These are phyloP conservation scores for Vanderwaltozyma polyspora DNA, from an alignment of 805 yeast species.

Conservation along the genomic window DNA sequence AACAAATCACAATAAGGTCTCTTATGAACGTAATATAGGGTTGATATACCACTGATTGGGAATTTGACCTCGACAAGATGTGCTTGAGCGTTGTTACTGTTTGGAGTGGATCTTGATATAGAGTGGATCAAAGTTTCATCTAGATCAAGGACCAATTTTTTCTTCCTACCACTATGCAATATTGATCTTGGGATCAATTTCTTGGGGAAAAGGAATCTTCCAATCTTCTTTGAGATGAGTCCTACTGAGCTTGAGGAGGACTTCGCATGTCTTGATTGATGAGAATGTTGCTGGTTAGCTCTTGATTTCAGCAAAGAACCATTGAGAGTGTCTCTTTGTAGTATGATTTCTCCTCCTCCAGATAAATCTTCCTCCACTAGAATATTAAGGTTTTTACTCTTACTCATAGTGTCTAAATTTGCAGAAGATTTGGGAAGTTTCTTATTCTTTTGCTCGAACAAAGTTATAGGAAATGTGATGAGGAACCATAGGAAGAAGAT, in stretches of 20 bases:
- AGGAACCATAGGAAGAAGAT: constrained; percentile 37
- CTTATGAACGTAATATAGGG: constrained; percentile 81
- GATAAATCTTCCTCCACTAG: constrained; percentile 19
- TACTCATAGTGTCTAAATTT: too few species aligned
- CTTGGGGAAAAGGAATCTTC: constrained; percentile 33
- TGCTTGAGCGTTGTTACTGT: constrained; percentile 28
- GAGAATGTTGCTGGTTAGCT: too few species aligned
- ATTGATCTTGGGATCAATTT: constrained; percentile 31
- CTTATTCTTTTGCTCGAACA: constrained; percentile 21
- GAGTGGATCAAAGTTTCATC: constrained; percentile 95
- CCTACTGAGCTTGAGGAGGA: constrained; percentile 10
- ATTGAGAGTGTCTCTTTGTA: constrained; percentile 24
- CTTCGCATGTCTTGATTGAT: background rate
- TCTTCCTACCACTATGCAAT: constrained; percentile 27
- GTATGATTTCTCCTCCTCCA: constrained; percentile 20
- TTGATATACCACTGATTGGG: constrained; percentile 46
- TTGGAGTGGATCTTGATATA: constrained; percentile 44
- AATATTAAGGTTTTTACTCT: too few species aligned
- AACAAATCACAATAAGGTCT: constrained; percentile 87
- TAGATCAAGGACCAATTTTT: constrained; percentile 72
- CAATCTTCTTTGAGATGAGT: constrained; percentile 27
- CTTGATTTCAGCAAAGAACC: constrained; percentile 11
- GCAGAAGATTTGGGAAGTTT: too few species aligned
- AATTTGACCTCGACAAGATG: constrained; percentile 76
- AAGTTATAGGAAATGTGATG: constrained; percentile 44